Conservation (phyloP, 352 stramenopile genomes). For the Phytopythium mirpurense region DNA sequence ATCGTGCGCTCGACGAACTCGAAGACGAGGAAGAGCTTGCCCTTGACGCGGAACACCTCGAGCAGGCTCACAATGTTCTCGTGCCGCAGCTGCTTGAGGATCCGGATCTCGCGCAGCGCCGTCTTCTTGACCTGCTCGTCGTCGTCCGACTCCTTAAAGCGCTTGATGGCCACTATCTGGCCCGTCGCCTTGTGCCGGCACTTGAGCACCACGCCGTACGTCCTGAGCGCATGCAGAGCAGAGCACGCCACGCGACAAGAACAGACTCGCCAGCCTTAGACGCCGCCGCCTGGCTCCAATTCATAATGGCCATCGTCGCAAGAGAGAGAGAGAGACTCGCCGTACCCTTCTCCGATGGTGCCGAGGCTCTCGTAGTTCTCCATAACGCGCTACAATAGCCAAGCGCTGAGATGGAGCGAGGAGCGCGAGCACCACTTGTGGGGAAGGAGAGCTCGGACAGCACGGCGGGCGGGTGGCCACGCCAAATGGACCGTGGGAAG, state of each 20-base stretch:
- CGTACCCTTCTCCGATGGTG: slow-evolving; percentile 84
- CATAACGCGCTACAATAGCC: slow-evolving; percentile 27
- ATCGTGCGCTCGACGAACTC: slow-evolving; percentile 88
- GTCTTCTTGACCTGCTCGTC: slow-evolving; percentile 89
- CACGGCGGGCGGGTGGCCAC: too few relatives aligned
- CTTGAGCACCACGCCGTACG: slow-evolving; percentile 86
- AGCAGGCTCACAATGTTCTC: slow-evolving; percentile 87
- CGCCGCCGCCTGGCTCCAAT: too few relatives aligned
- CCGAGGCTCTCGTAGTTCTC: slow-evolving; percentile 88
- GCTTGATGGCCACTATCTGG: slow-evolving; percentile 89
- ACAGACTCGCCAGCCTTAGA: too few relatives aligned
- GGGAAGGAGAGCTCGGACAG: too few relatives aligned
- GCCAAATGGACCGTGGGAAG: not conserved
- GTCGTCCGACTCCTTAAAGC: slow-evolving; percentile 89
- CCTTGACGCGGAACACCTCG: slow-evolving; percentile 82
- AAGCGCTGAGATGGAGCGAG: not conserved
- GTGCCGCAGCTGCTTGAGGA: slow-evolving; percentile 84
- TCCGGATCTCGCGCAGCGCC: slow-evolving; percentile 75
- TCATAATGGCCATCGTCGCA: too few relatives aligned
- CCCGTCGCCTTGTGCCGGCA: slow-evolving; percentile 76
- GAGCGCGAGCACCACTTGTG: too few relatives aligned
- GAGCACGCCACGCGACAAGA: too few relatives aligned
- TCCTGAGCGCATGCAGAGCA: slow-evolving; percentile 21
- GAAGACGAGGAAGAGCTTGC: slow-evolving; percentile 84
- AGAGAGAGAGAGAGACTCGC: not conserved